These are phyloP conservation scores for Coemansia reversa DNA, from an alignment of 192 early-diverging fungal genomes.

Conservation along the genomic window DNA sequence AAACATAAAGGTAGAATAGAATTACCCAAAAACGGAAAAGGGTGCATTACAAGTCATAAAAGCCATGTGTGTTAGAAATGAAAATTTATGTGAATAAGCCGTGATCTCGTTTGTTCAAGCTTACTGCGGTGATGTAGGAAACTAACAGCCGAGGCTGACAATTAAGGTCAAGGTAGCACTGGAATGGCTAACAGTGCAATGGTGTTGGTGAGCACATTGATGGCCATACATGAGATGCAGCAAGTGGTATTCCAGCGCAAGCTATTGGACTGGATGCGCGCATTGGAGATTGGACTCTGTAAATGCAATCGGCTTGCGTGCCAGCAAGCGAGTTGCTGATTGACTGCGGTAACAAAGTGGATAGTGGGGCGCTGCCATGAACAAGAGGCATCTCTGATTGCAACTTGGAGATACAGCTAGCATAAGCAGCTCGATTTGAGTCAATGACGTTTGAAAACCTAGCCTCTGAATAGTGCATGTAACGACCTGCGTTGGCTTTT, in stretches of 20 bases:
- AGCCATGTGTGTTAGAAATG: not conserved
- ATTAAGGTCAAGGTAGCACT: not conserved
- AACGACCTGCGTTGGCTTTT: constrained; percentile 29
- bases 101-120: not conserved
- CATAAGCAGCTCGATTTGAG: not conserved
- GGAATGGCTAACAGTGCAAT: constrained; percentile 35
- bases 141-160: not conserved
- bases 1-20: constrained; percentile 1
- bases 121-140: not conserved
- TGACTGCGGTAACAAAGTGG: constrained; percentile 4
- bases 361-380: not conserved
- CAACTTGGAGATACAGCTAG: constrained; percentile 3
- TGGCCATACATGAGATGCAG: constrained; percentile 22
- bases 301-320: not conserved
- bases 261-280: constrained; percentile 30
- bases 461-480: constrained; percentile 51
- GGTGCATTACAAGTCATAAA: constrained; percentile 1
- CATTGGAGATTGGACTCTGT: constrained; percentile 12
- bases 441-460: constrained; percentile 20
- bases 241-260: constrained; percentile 35
- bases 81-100: not conserved
- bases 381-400: not conserved
- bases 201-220: constrained; percentile 18
- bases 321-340: constrained; percentile 2
- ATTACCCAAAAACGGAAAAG: not conserved